A percentile compares a stretch with the other conserved stretches of the same genome.
phyloP scores from a whole-genome alignment of 2,329 filamentous ascomycete species.

The Clarireedia sp. region DNA sequence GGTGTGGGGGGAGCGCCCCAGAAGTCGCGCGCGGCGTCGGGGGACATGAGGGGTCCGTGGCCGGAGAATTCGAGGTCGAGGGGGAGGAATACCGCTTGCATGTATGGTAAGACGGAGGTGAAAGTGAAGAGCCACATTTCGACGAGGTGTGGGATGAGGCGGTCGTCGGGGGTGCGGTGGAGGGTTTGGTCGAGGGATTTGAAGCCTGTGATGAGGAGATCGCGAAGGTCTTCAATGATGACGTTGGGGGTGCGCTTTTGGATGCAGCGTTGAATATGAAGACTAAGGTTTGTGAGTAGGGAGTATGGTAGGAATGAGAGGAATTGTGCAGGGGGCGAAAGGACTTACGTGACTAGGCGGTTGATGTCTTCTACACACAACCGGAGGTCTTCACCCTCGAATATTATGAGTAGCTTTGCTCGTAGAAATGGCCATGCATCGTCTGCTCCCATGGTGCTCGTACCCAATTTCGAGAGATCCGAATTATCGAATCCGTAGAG shows the following conservation, averaged over 20 bases:
- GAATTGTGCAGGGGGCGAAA: background rate
- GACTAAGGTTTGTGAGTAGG: conserved; percentile 25
- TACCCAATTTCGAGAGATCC: conserved; percentile 51
- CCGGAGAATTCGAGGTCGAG: conserved; percentile 91
- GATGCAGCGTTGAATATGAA: conserved; percentile 72
- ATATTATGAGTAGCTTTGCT: conserved; percentile 67
- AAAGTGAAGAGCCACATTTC: conserved; percentile 94
- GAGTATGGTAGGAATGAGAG: too few relatives aligned
- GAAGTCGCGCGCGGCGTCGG: conserved; percentile 77
- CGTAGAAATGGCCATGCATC: conserved; percentile 79
- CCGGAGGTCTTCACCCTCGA: conserved; percentile 71
- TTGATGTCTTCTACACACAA: conserved; percentile 83
- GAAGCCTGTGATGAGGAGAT: conserved; percentile 75
- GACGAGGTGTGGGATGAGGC: conserved; percentile 81
- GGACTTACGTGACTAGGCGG: conserved; percentile 53
- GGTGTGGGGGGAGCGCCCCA: conserved; percentile 64
- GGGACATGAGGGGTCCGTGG: conserved; percentile 67
- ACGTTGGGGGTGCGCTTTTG: conserved; percentile 62
- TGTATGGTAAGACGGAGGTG: conserved; percentile 80
- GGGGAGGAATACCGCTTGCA: conserved; percentile 90
- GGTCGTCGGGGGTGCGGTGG: conserved; percentile 70
- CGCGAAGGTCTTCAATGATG: conserved; percentile 68
- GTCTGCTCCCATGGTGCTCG: conserved; percentile 64
- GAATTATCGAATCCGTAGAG: conserved; percentile 43
- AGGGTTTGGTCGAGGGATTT: conserved; percentile 77